Evolutionary conservation across 2,329 filamentous ascomycete species (phyloP), one percentile per base, ranked within the genome.

Genomic region (Aureobasidium subglaciale): DNA sequence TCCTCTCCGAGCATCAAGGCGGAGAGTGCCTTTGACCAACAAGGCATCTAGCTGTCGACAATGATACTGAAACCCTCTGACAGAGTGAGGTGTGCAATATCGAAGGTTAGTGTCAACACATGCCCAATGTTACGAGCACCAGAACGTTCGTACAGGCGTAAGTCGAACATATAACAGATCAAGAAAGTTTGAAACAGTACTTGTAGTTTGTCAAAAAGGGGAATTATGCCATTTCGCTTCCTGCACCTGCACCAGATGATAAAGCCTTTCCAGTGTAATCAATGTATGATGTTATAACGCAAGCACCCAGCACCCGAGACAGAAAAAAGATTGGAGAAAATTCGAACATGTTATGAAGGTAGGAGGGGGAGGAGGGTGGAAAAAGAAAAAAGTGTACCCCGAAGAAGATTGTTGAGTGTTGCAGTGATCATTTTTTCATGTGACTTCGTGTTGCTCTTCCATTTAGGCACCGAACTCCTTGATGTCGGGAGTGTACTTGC

Each of bases 381-480:
- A 18, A 50, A 24, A 20, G 13, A 37, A 38, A 25, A 50, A 50
- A 29, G 46, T 48, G 29, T 48, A 48, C 46, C 46, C 34, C 46
- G 34, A 38, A 50, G 46, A 50, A 50, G 22, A 50, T 48, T 18
- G 46, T 20, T 25, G 46, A 22, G 34, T 16, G 27, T 32, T 25
- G 46, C 38, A 16, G 43, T 50, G 48, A 54, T 54, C 50, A 54
- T 54, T 54, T 54, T 52, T 54, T 54, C 50, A 54, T 54, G 43
- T 42, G 43, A 43, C 50, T 54, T 54, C 50, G 50, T 54, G 40
- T 43, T 43, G 40, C 38, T 37, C 24, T 43, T 35, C 35, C 15
- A 30, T 54, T 59, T 75, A 78, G 70, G 69, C 73, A 65, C 73
- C 75, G 69, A 84, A 85, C 72, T 85, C 82, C 73, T 81, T 80